Evolutionary conservation across 805 yeast genomes (phyloP).

Genomic region (Pichia rugopelliculosa): DNA sequence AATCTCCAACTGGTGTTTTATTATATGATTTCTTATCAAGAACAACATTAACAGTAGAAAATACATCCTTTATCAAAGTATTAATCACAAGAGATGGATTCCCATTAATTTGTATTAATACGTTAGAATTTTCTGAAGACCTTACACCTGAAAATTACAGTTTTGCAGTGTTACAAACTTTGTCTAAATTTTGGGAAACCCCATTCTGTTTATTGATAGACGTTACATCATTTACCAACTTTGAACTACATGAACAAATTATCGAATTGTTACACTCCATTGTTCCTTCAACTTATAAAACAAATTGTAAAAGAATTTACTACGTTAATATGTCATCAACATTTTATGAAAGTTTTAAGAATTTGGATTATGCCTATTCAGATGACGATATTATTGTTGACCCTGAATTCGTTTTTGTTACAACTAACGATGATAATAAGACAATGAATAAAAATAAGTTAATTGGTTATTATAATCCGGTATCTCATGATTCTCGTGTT

Average conservation of each 20-base stretch:
- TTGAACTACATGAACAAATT: conserved; percentile 7
- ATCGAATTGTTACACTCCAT: conserved; percentile 23
- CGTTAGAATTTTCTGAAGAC: conserved; percentile 29
- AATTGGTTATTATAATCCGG: conserved; percentile 33
- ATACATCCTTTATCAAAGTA: conserved; percentile 47
- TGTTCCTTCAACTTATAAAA: conserved; percentile 42
- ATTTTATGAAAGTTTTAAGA: conserved; percentile 15
- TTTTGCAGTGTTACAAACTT: conserved; percentile 55
- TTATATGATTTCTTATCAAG: conserved; percentile 70
- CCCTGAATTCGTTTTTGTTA: conserved; percentile 30
- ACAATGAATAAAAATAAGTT: conserved; percentile 39
- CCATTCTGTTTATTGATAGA: conserved; percentile 59
- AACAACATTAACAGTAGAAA: conserved; percentile 48
- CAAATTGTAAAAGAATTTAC: conserved; percentile 47
- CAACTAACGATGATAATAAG: conserved; percentile 39
- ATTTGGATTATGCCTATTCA: conserved; percentile 5
- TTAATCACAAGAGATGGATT: conserved; percentile 66
- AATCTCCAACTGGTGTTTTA: conserved; percentile 39
- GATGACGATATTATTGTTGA: conserved; percentile 1
- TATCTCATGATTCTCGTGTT: conserved; percentile 44
- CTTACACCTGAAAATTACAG: conserved; percentile 43
- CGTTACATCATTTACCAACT: conserved; percentile 48
- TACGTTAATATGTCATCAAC: conserved; percentile 41
- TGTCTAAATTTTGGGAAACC: conserved; percentile 65
- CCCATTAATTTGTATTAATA: conserved; percentile 54